Evolutionary conservation across 805 yeast genomes (phyloP).

Genomic region (Yarrowia osloensis): DNA sequence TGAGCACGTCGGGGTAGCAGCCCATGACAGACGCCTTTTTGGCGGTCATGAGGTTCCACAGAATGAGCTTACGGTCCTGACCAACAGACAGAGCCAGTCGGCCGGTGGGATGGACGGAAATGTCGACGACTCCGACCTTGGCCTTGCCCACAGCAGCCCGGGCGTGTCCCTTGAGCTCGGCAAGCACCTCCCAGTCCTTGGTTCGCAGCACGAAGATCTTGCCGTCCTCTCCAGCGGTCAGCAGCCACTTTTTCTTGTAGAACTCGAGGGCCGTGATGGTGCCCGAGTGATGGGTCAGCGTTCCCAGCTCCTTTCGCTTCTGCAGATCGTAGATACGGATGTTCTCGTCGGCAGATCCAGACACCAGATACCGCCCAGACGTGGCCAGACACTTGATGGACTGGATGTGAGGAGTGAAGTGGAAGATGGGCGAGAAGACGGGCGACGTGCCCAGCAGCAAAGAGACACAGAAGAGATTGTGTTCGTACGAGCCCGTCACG

Average conservation of each 20-base stretch:
- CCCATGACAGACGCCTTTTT: conserved; percentile 86
- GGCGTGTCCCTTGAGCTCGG: conserved; percentile 80
- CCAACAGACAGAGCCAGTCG: conserved; percentile 88
- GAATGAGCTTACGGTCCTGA: conserved; percentile 75
- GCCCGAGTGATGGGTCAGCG: conserved; percentile 85
- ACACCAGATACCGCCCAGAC: conserved; percentile 80
- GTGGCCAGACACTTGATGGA: conserved; percentile 84
- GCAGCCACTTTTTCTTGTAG: conserved; percentile 66
- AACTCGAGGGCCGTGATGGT: conserved; percentile 78
- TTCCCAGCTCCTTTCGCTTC: conserved; percentile 90
- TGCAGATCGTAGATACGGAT: conserved; percentile 92
- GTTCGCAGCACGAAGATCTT: conserved; percentile 90
- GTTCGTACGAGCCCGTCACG: conserved; percentile 94
- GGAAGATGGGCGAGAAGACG: conserved; percentile 89
- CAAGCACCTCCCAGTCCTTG: conserved; percentile 94
- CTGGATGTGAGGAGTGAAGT: conserved; percentile 90
- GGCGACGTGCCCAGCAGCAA: conserved; percentile 50
- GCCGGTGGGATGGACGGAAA: conserved; percentile 88
- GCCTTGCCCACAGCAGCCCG: conserved; percentile 14
- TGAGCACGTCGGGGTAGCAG: conserved; percentile 39
- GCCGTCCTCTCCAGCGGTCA: conserved; percentile 91
- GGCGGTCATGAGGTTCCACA: conserved; percentile 97
- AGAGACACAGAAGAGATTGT: conserved; percentile 82
- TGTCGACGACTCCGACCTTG: conserved; percentile 73
- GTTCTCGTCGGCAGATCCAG: conserved; percentile 95